Evolutionary conservation across 2,329 filamentous ascomycete genomes (phyloP).

Genomic region (Hymenoscyphus fraxineus): DNA sequence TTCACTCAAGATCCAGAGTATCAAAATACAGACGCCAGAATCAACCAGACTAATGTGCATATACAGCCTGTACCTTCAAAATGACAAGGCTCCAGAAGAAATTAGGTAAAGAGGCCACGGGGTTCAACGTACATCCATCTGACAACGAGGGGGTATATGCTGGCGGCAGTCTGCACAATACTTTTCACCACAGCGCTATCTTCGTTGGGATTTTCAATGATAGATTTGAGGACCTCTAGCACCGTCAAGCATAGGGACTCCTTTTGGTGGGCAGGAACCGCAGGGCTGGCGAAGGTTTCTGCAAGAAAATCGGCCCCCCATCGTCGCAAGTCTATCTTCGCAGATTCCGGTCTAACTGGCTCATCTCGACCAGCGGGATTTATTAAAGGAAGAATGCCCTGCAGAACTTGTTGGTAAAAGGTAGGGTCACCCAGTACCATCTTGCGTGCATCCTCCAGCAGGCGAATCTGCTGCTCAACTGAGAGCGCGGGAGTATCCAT

Average conservation of each 20-base stretch:
- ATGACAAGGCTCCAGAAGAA: not conserved
- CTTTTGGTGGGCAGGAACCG: conserved; percentile 73
- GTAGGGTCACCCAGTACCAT: conserved; percentile 82
- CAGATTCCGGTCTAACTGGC: conserved; percentile 26
- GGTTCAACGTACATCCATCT: conserved; percentile 79
- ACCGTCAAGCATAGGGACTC: conserved; percentile 73
- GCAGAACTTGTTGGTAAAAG: conserved; percentile 89
- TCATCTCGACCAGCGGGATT: conserved; percentile 47
- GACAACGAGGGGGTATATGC: conserved; percentile 88
- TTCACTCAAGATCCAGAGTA: not conserved
- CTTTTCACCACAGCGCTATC: conserved; percentile 80
- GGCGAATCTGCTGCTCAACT: conserved; percentile 73
- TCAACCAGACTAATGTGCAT: not conserved
- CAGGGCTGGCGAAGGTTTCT: conserved; percentile 93
- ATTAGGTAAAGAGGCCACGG: conserved; percentile 13
- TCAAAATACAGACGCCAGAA: not conserved
- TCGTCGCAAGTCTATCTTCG: conserved; percentile 77
- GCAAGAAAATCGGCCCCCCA: conserved; percentile 96
- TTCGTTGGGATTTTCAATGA: conserved; percentile 68
- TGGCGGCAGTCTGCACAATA: conserved; percentile 82
- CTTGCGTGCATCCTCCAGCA: conserved; percentile 86
- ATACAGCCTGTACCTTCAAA: not conserved
- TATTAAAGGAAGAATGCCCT: conserved; percentile 89
- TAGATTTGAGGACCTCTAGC: conserved; percentile 68
- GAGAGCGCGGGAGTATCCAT: conserved; percentile 54